These are phyloP conservation scores for Jatropha multifida DNA, from an alignment of 441 rosid genomes.

Conservation along the genomic window DNA sequence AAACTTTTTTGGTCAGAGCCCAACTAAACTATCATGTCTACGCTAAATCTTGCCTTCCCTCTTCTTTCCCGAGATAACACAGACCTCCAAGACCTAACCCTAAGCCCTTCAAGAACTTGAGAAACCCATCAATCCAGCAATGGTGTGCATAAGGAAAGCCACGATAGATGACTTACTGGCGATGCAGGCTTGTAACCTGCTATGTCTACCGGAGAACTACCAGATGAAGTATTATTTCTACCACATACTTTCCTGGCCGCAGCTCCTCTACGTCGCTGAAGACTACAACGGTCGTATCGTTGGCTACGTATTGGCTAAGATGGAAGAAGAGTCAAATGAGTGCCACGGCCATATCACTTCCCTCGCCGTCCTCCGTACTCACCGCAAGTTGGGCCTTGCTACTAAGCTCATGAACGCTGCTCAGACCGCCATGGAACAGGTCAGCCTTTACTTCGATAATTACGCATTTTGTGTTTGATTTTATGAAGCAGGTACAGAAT, in stretches of 20 bases:
- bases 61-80: neutral
- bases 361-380: constrained; percentile 97
- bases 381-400: constrained; percentile 90
- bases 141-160: constrained; percentile 97
- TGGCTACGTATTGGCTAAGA: constrained; percentile 94
- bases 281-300: constrained; percentile 96
- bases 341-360: constrained; percentile 98
- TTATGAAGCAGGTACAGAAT: neutral
- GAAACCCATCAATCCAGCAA: constrained; percentile 16
- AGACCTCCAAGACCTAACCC: neutral
- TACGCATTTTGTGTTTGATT: neutral
- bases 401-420: constrained; percentile 99
- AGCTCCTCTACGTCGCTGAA: constrained; percentile 96
- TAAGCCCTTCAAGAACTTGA: neutral
- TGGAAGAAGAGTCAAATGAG: constrained; percentile 96
- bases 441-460: constrained; percentile 4
- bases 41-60: neutral
- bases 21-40: neutral
- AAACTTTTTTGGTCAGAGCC: neutral
- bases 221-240: constrained; percentile 98
- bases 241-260: constrained; percentile 98
- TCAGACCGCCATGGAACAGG: constrained; percentile 98
- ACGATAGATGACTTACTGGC: constrained; percentile 91
- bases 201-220: constrained; percentile 95
- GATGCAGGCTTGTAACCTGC: constrained; percentile 94